Evolutionary conservation across 140 eudicot species (phyloP).

Genomic region (Flaveria floridana): DNA sequence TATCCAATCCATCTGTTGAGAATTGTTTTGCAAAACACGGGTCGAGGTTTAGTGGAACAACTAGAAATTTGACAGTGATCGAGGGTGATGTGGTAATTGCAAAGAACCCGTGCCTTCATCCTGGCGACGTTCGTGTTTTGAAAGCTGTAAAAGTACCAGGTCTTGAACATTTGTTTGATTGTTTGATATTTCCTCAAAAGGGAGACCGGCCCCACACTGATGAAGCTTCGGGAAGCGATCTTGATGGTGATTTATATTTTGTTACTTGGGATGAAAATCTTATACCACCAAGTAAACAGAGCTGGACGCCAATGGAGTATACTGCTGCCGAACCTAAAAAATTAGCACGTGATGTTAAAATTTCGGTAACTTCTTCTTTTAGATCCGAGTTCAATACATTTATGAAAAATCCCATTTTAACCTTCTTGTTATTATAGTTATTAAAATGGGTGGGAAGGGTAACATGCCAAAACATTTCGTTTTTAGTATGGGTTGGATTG

Average conservation of each 20-base stretch:
- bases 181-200: slow-evolving; percentile 85
- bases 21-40: slow-evolving; percentile 76
- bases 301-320: slow-evolving; percentile 86
- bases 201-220: slow-evolving; percentile 89
- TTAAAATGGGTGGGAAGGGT: slow-evolving; percentile 11
- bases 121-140: slow-evolving; percentile 76
- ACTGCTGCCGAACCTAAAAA: slow-evolving; percentile 50
- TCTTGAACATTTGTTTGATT: slow-evolving; percentile 70
- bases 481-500: background rate
- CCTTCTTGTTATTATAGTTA: slow-evolving; percentile 1
- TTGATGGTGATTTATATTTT: slow-evolving; percentile 78
- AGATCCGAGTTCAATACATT: background rate
- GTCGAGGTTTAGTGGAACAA: slow-evolving; percentile 48
- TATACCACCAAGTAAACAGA: slow-evolving; percentile 76
- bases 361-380: slow-evolving; percentile 44
- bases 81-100: slow-evolving; percentile 80
- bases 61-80: slow-evolving; percentile 48
- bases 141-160: slow-evolving; percentile 76
- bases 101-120: slow-evolving; percentile 90
- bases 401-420: slow-evolving; percentile 1
- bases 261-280: slow-evolving; percentile 87
- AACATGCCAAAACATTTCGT: background rate
- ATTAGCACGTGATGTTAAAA: slow-evolving; percentile 53
- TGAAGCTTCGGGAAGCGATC: slow-evolving; percentile 92
- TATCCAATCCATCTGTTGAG: slow-evolving; percentile 64